Evolutionary conservation across 176 grass and related monocot genomes (phyloP).

Genomic region (Avena insularis): DNA sequence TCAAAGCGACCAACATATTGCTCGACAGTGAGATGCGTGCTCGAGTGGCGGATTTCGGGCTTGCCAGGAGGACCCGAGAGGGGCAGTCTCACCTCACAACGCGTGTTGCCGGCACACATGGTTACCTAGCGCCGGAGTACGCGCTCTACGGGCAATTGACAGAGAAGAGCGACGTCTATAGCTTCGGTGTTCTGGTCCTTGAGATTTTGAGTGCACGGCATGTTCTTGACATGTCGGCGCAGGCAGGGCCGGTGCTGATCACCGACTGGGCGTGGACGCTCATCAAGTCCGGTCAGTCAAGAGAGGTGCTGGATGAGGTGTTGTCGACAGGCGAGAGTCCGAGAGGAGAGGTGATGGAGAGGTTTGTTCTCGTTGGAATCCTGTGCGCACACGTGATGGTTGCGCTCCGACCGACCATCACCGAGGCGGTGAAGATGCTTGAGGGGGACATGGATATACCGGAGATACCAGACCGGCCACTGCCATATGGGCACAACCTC

Average conservation of each 20-base stretch:
- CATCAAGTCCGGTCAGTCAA: slow-evolving; percentile 60
- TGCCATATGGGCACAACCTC: slow-evolving; percentile 60
- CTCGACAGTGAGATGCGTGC: slow-evolving; percentile 75
- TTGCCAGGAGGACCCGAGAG: slow-evolving; percentile 72
- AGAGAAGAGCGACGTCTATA: slow-evolving; percentile 95
- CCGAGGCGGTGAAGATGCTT: slow-evolving; percentile 86
- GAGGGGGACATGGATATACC: slow-evolving; percentile 86
- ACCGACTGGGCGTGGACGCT: slow-evolving; percentile 94
- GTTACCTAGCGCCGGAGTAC: slow-evolving; percentile 91
- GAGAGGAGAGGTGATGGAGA: slow-evolving; percentile 73
- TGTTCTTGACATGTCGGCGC: slow-evolving; percentile 74
- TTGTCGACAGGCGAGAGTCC: slow-evolving; percentile 59
- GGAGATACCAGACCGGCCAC: slow-evolving; percentile 73
- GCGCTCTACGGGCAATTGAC: slow-evolving; percentile 92
- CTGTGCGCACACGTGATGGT: slow-evolving; percentile 97
- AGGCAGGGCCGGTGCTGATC: slow-evolving; percentile 67
- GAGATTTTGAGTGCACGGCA: slow-evolving; percentile 75
- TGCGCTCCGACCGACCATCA: slow-evolving; percentile 85
- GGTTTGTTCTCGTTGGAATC: slow-evolving; percentile 82
- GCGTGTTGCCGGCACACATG: slow-evolving; percentile 88
- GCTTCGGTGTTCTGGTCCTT: slow-evolving; percentile 80
- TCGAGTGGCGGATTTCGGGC: slow-evolving; percentile 83
- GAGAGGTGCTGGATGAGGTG: slow-evolving; percentile 64
- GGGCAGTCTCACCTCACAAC: slow-evolving; percentile 95
- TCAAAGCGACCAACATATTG: slow-evolving; percentile 93